phyloP scores from a whole-genome alignment of 306 rosid genomes.

The Vachellia pachyceras region DNA sequence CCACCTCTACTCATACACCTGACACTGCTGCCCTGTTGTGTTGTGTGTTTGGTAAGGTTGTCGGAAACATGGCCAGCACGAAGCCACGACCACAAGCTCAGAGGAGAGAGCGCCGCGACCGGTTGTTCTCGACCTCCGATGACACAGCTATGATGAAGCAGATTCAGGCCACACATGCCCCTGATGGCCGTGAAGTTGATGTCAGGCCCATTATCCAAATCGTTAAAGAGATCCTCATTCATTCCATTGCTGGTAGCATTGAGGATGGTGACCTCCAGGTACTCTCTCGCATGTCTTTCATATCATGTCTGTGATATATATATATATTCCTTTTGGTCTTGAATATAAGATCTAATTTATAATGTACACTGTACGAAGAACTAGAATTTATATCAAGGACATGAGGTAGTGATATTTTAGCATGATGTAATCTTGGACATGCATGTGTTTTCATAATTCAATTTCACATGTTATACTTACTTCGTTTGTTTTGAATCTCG shows the following conservation, averaged over 20 bases:
- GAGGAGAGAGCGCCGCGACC: slow-evolving; percentile 44
- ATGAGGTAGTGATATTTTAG: too few species aligned
- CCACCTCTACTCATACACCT: slow-evolving; percentile 33
- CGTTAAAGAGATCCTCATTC: slow-evolving; percentile 59
- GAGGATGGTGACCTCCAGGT: slow-evolving; percentile 47
- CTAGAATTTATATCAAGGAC: too few species aligned
- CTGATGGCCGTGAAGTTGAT: slow-evolving; percentile 62
- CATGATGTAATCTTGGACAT: neutral
- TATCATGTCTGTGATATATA: too few species aligned
- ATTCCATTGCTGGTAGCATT: slow-evolving; percentile 47
- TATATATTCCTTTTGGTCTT: too few species aligned
- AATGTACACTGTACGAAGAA: too few species aligned
- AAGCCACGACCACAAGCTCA: slow-evolving; percentile 1
- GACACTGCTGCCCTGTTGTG: neutral
- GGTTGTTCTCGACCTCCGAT: slow-evolving; percentile 62
- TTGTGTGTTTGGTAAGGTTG: neutral
- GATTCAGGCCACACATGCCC: slow-evolving; percentile 70
- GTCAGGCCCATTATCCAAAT: slow-evolving; percentile 68
- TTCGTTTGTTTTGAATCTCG: too few species aligned
- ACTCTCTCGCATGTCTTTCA: neutral
- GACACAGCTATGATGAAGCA: slow-evolving; percentile 77
- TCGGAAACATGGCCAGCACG: slow-evolving; percentile 49
- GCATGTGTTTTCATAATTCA: neutral
- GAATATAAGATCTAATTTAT: too few species aligned
- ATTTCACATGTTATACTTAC: neutral